Evolutionary conservation across 306 rosid species (phyloP), one percentile per base, ranked within the genome.

Genomic region (Crotalaria pallida): DNA sequence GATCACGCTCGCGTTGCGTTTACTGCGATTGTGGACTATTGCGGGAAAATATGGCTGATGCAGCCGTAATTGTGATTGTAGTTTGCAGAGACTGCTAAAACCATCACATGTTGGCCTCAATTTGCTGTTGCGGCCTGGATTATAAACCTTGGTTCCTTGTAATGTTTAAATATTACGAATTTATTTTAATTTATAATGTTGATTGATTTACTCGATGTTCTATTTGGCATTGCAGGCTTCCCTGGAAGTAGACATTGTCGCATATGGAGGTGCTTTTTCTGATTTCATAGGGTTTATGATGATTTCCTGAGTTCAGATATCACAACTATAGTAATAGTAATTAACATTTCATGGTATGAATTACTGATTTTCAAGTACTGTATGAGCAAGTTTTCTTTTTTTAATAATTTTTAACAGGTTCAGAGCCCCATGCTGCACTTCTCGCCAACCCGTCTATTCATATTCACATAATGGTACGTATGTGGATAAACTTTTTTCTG

Each of bases 171-270:
- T 31, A 8, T 33, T 17, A 34, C 4, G 26, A 66, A 65, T 41
- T 51, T 7, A 59, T 43, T 15, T n/a, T 5, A 33, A 43, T 21
- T 23, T 60, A 18, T n/a, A 10, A 29, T 13, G 21, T 73, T 58
- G 17, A 10, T 34, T 47, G 74, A 69, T 34, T 27, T 69, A 40
- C 15, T 69, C 44, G 36, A 10, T 65, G 70, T 65, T 64, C 36
- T 26, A 12, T 17, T 69, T 71, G 81, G 33, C 65, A 18, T 83
- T 82, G 22, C 89, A 94, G 98, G 90, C 89, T 50, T 76, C 74
- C 61, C 67, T 94, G 19, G 86, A 90, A 76, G 96, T 94, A 13
- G 96, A 90, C 63, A 80, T 88, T 64, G 92, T 94, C 79, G 97
- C 95, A 45, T 90, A 94, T 80, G 98, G 96, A 85, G 98, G 98